Base-by-base conservation (phyloP, 2,329 filamentous ascomycete genomes). In the Zopfia rhizophila region DNA sequence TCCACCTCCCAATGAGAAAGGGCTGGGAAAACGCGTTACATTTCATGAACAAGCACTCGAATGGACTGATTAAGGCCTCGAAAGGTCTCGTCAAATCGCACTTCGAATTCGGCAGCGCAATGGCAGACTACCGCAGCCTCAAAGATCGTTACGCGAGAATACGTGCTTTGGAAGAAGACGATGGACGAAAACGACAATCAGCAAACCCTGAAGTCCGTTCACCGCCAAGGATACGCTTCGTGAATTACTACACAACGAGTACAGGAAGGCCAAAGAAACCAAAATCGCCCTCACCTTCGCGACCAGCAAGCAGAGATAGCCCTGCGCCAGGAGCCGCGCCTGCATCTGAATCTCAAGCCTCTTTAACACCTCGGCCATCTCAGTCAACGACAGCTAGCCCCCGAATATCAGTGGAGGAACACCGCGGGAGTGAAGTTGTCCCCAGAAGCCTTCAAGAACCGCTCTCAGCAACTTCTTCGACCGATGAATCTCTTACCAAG, bases 181-280 rank as follows among this genome's bases (percentile, higher is more conserved):
- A 87, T 11, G 74, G 77, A 29, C 65, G 56, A 30, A 69, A 39
- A 44, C 57, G 62, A 48, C 65, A 43, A 55, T 63, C 55, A 23
- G 64, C 48, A 25, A 63, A 62, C 57, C 66, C 55, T n/a, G 60
- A 49, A 16, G 53, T 56, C 38, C 58, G 38, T 33, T 62, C 51
- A 53, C 74, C 75, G 2, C 74, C 77, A 2, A 78, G 87, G 39
- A 82, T 94, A 8, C 82, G 91, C 12, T 96, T 96, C 61, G 79
- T 90, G 45, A 96, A 96, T 65, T 96, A 96, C 68, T 96, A 93
- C 66, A 96, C 91, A 1, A 82, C 89, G n/a, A 91, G 89, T 55
- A 87, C 88, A 7, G 91, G 91, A 3, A 79, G 84, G 47, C 79
- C 81, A 2, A 91, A 77, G 59, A 74, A 72, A 53, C 67, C 70